Evolutionary conservation across 805 yeast genomes (phyloP).

Genomic region (Ogataea pini): DNA sequence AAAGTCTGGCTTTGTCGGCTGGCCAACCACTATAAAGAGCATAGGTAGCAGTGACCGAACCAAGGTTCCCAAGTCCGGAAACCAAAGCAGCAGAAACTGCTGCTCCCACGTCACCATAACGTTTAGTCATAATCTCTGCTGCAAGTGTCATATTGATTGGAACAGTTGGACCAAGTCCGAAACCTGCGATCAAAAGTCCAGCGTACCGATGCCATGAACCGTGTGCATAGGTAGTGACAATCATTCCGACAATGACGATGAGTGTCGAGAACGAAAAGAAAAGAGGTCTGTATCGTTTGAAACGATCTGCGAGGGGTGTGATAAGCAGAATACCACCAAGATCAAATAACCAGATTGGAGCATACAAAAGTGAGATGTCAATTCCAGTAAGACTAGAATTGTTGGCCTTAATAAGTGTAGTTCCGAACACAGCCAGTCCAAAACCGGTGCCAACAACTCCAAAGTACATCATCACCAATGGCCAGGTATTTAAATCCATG

Average conservation of each 20-base stretch:
- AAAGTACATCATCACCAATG: slow-evolving; percentile 81
- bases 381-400: slow-evolving; percentile 66
- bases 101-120: slow-evolving; percentile 80
- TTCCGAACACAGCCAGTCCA: slow-evolving; percentile 83
- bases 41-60: slow-evolving; percentile 82
- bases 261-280: slow-evolving; percentile 63
- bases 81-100: slow-evolving; percentile 84
- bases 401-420: slow-evolving; percentile 67
- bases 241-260: slow-evolving; percentile 71
- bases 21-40: slow-evolving; percentile 91
- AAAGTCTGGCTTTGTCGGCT: slow-evolving; percentile 61
- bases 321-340: slow-evolving; percentile 68
- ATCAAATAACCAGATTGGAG: slow-evolving; percentile 91
- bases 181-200: slow-evolving; percentile 79
- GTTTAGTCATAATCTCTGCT: slow-evolving; percentile 67
- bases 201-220: slow-evolving; percentile 77
- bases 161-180: slow-evolving; percentile 88
- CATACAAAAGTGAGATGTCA: slow-evolving; percentile 71
- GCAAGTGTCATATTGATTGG: slow-evolving; percentile 87
- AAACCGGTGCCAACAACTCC: slow-evolving; percentile 93
- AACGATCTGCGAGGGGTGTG: slow-evolving; percentile 80
- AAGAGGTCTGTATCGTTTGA: slow-evolving; percentile 55
- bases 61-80: slow-evolving; percentile 84
- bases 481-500: slow-evolving; percentile 72
- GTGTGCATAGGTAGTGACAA: slow-evolving; percentile 74